Evolutionary conservation across 2,329 filamentous ascomycete species (phyloP).

Genomic region (Beauveria caledonica): DNA sequence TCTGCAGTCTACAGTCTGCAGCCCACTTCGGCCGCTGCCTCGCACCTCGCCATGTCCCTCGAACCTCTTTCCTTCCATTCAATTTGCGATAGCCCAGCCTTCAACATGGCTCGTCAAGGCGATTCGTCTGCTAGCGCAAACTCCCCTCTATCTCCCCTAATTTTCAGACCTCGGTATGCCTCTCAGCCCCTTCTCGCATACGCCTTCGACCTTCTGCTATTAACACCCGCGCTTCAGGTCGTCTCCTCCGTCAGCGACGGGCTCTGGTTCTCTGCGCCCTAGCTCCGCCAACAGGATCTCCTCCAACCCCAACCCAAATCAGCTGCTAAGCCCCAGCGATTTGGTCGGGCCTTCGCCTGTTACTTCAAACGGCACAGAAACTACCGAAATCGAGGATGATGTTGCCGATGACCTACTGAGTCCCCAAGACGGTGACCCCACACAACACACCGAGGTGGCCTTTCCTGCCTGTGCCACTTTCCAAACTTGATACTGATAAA

Average conservation of each 20-base stretch:
- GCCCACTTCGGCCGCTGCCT: neutral
- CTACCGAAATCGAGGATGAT: conserved; percentile 78
- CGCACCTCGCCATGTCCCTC: neutral
- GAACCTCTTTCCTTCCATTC: neutral
- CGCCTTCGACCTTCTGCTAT: neutral
- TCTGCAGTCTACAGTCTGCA: neutral
- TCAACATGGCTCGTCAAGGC: conserved; percentile 1
- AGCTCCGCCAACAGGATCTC: conserved; percentile 39
- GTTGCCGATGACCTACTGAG: conserved; percentile 50
- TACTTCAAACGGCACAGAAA: conserved; percentile 75
- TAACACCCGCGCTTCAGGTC: conserved; percentile 20
- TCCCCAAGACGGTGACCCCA: conserved; percentile 15
- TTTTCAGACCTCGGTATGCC: conserved; percentile 44
- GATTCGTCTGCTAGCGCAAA: conserved; percentile 1
- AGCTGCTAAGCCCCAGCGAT: conserved; percentile 55
- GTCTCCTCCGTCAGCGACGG: conserved; percentile 27
- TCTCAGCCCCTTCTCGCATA: neutral
- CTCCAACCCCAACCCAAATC: conserved; percentile 47
- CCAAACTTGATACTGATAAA: conserved; percentile 11
- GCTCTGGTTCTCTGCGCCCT: conserved; percentile 44
- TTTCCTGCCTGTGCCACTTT: neutral
- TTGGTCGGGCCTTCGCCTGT: conserved; percentile 76
- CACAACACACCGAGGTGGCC: conserved; percentile 30
- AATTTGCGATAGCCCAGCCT: neutral
- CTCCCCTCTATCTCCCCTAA: conserved; percentile 34